Base-by-base conservation (phyloP, 2,329 filamentous ascomycete genomes). In the Fusarium sp. region DNA sequence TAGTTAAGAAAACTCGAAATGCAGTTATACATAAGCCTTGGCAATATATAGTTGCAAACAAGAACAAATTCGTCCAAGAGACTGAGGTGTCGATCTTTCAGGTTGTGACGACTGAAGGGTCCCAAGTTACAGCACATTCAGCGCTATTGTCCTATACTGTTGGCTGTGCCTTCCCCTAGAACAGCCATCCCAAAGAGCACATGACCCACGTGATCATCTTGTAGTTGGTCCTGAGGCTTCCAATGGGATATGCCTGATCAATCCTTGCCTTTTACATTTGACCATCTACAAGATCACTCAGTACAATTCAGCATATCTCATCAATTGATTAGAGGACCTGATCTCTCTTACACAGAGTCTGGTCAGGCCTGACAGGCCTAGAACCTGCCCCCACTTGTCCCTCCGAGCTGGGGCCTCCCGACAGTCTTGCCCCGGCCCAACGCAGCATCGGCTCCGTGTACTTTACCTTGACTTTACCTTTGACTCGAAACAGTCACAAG, bases 131-230 rank as follows among this genome's bases (percentile, higher is more conserved):
- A 69, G 64, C 57, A 50, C 38, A 51, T 41, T n/a, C 33, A 50
- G 16, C 15, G 30, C 44, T 64, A 11, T 59, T 39, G n/a, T 47
- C 35, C 45, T 50, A 62, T 65, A 67, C 41, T n/a, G 38, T 61
- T 61, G 57, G 53, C 55, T 71, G 55, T 51, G 58, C 56, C 51
- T 68, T 62, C 50, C 18, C 41, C 36, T 31, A 30, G 44, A 35
- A 30, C 20, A 55, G 20, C 53, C 63, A 47, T 41, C 50, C 26
- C 26, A 69, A 69, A 64, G 38, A 41, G 65, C 66, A 69, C 50
- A 69, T 73, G 70, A 60, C 47, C 53, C 70, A 72, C 70, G 70
- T 72, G 70, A 72, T 58, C 70, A 45, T 60, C 59, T 58, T 47
- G 44, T 57, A 69, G 31, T 65, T 39, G 13, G 35, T 50, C 41